phyloP scores from a whole-genome alignment of 257 asterid genomes.

The Linaria vulgaris region DNA sequence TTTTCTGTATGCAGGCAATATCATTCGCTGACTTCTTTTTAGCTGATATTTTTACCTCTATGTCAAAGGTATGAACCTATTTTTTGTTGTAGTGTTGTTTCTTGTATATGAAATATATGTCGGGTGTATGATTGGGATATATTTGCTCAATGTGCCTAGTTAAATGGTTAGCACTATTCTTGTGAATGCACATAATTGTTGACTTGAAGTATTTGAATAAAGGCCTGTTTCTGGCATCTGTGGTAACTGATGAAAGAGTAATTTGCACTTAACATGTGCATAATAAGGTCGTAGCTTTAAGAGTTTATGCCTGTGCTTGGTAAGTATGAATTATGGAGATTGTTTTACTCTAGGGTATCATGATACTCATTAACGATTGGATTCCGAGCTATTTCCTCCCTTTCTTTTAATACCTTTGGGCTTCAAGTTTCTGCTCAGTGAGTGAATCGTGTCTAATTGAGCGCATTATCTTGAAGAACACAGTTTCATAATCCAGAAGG shows the following conservation, averaged over 20 bases:
- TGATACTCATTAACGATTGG: slow-evolving; percentile 1
- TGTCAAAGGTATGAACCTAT: slow-evolving; percentile 84
- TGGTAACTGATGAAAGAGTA: not conserved
- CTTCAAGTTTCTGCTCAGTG: slow-evolving; percentile 15
- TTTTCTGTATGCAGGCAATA: slow-evolving; percentile 73
- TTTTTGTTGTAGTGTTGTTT: slow-evolving; percentile 18
- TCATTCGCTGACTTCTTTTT: slow-evolving; percentile 91
- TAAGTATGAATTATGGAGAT: not conserved
- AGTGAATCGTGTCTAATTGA: not conserved
- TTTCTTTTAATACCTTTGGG: not conserved
- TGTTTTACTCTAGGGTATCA: not conserved
- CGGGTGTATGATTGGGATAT: slow-evolving; percentile 23
- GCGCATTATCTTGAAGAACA: not conserved
- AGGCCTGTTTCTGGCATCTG: not conserved
- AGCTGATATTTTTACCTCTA: slow-evolving; percentile 95
- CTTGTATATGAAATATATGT: slow-evolving; percentile 2
- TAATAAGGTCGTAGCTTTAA: not conserved
- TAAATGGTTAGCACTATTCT: slow-evolving; percentile 17
- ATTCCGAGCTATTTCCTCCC: not conserved
- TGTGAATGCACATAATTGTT: slow-evolving; percentile 8
- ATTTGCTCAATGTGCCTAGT: slow-evolving; percentile 12
- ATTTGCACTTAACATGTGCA: not conserved
- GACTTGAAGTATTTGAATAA: not conserved
- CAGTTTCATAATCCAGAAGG: not conserved
- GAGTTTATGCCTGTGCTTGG: slow-evolving; percentile 2